Base-by-base conservation (phyloP, 805 yeast species). In the Kuraishia molischiana region DNA sequence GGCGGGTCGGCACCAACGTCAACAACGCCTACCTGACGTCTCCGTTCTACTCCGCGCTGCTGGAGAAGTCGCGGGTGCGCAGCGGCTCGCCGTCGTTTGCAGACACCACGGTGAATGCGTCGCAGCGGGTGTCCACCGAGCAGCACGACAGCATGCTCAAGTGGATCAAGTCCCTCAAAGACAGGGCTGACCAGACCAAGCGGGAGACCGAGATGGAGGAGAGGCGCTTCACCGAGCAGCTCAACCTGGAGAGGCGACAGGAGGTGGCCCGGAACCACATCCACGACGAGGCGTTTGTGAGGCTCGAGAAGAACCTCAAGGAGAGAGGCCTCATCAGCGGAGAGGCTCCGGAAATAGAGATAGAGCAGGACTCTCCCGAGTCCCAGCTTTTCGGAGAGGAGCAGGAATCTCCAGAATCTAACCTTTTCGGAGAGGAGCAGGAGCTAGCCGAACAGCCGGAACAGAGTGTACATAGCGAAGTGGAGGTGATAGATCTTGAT, bases 121-220 rank as follows among this genome's bases (percentile, higher is more conserved):
- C 29, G 28, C 30, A 29, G 3, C 31, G 17, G 13, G 31, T 31
- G 10, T 31, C 31, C 9, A 36, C 39, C 18, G 28, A 21, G 8
- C 38, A 38, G 10, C 32, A 41, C 38, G 43, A 41, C 14, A 47
- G 51, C 30, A 49, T 49, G 10, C 40, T 53, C 21, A 40, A 44
- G 4, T 65, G 70, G 72, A 56, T 61, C 39, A 43, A 49, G 13
- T 46, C 54, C 2, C 39, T 66, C 40, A 64, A 58, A 34, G 41
- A 36, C 8, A 52, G 57, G 32, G 69, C 66, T 11, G 41, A 53
- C 24, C 45, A 46, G 5, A 52, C 58, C 10, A 42, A 63, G 11
- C 44, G 46, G 13, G 44, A 56, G 19, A 59, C 61, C 6, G 53
- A 53, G 24, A 43, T 44, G 15, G 64, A 67, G 30, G 72, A 68